phyloP scores from a whole-genome alignment of 2,329 filamentous ascomycete genomes.

The Pseudogymnoascus sp. region DNA sequence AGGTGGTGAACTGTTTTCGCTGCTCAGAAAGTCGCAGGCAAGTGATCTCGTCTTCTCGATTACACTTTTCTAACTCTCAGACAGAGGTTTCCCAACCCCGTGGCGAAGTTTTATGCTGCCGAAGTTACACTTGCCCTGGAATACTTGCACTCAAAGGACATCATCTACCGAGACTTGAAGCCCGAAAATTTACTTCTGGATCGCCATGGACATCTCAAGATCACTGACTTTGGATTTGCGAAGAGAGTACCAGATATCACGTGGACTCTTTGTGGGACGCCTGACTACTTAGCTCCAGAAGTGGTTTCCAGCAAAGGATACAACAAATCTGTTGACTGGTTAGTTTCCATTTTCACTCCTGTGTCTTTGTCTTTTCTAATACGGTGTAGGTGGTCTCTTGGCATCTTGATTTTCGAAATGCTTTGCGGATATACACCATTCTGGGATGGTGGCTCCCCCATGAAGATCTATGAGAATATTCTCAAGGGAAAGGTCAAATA shows the following conservation, averaged over 20 bases:
- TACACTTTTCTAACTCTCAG: slow-evolving; percentile 9
- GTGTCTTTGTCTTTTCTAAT: not conserved
- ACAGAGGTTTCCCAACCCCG: slow-evolving; percentile 94
- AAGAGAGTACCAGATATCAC: slow-evolving; percentile 98
- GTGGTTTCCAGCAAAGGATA: slow-evolving; percentile 99
- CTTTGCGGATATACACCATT: slow-evolving; percentile 97
- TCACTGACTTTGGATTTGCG: slow-evolving; percentile 97
- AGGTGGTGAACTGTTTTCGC: slow-evolving; percentile 91
- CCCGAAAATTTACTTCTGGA: slow-evolving; percentile 89
- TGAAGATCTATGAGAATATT: slow-evolving; percentile 99
- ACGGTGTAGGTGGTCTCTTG: slow-evolving; percentile 79
- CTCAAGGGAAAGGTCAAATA: slow-evolving; percentile 94
- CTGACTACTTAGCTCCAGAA: slow-evolving; percentile 94
- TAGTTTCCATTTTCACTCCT: slow-evolving; percentile 32
- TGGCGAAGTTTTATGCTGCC: slow-evolving; percentile 97
- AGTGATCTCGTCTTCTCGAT: not conserved
- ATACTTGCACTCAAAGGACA: slow-evolving; percentile 88
- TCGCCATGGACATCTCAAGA: slow-evolving; percentile 89
- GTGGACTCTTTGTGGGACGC: slow-evolving; percentile 96
- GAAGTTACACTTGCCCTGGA: slow-evolving; percentile 94
- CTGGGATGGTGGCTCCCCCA: slow-evolving; percentile 94
- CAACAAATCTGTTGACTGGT: slow-evolving; percentile 99
- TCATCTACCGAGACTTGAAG: slow-evolving; percentile 97
- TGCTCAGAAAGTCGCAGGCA: slow-evolving; percentile 82
- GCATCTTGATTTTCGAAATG: slow-evolving; percentile 99